phyloP scores from a whole-genome alignment of 768 basidiomycete species.

The Jaapia argillacea region DNA sequence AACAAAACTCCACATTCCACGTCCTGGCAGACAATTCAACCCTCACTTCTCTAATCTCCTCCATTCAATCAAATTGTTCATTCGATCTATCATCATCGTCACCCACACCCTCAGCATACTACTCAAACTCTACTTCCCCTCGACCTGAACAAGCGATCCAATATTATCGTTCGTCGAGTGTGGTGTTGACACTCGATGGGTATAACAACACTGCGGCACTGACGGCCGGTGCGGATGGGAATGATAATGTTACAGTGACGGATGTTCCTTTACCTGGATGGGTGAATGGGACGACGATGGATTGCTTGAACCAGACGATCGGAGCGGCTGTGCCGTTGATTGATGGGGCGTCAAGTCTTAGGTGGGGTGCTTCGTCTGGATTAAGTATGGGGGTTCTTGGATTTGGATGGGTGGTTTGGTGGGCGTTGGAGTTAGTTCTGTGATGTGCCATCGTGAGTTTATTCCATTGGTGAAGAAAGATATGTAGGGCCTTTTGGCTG shows the following conservation, averaged over 20 bases:
- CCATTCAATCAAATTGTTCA: slow-evolving; percentile 29
- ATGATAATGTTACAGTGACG: not conserved
- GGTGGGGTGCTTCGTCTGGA: too few species aligned
- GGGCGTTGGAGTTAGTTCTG: too few species aligned
- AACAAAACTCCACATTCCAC: slow-evolving; percentile 19
- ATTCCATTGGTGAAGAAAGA: too few species aligned
- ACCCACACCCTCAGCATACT: slow-evolving; percentile 20
- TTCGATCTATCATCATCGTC: slow-evolving; percentile 22
- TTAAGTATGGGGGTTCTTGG: too few species aligned
- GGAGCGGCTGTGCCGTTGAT: slow-evolving; percentile 11
- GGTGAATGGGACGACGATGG: slow-evolving; percentile 9
- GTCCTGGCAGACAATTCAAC: slow-evolving; percentile 26
- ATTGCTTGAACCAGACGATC: slow-evolving; percentile 14
- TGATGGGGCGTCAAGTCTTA: slow-evolving; percentile 4
- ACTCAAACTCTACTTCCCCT: slow-evolving; percentile 16
- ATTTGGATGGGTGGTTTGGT: too few species aligned
- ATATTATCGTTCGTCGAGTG: slow-evolving; percentile 60
- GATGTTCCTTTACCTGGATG: slow-evolving; percentile 11
- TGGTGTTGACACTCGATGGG: slow-evolving; percentile 50
- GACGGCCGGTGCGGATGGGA: slow-evolving; percentile 5
- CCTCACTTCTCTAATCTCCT: slow-evolving; percentile 18
- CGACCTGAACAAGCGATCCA: slow-evolving; percentile 49
- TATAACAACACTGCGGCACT: slow-evolving; percentile 56
- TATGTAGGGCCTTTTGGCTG: too few species aligned
- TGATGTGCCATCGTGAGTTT: too few species aligned